A percentile compares a stretch with the other conserved stretches of the same genome.
Evolutionary conservation across 208 protist species (phyloP).

Genomic region (Zelonia costaricensis): DNA sequence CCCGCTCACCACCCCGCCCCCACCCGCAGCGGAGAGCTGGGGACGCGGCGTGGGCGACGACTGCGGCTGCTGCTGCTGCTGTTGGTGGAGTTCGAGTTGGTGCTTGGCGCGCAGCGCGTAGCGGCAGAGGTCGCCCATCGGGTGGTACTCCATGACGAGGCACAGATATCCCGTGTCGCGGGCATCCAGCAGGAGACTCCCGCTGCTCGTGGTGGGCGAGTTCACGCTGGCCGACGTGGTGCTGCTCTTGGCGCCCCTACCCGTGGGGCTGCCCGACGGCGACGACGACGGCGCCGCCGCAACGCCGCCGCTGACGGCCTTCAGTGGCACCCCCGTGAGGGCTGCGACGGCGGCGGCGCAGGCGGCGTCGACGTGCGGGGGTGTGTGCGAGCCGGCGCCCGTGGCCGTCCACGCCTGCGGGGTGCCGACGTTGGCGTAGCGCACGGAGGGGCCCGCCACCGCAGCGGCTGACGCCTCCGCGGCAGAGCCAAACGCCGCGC

Average conservation of each 20-base stretch:
- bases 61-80: constrained; percentile 7
- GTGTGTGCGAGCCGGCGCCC: too few relatives aligned
- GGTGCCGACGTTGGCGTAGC: constrained; percentile 30
- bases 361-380: constrained; percentile 9
- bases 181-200: constrained; percentile 5
- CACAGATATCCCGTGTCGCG: constrained; percentile 65
- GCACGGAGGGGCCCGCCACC: constrained; percentile 3
- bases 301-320: neutral
- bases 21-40: too few relatives aligned
- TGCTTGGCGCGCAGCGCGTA: constrained; percentile 56
- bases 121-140: constrained; percentile 75
- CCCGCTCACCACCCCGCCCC: neutral
- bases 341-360: constrained; percentile 9
- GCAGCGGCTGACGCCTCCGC: neutral
- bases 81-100: constrained; percentile 13
- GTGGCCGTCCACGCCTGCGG: constrained; percentile 21
- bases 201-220: constrained; percentile 22
- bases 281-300: too few relatives aligned
- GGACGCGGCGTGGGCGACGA: too few relatives aligned
- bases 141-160: constrained; percentile 85
- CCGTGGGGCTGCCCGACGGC: too few relatives aligned
- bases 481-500: too few relatives aligned
- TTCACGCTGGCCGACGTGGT: too few relatives aligned
- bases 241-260: too few relatives aligned
- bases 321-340: neutral